Evolutionary conservation across 176 grass and related monocot genomes (phyloP).

Genomic region (Otatea glauca): DNA sequence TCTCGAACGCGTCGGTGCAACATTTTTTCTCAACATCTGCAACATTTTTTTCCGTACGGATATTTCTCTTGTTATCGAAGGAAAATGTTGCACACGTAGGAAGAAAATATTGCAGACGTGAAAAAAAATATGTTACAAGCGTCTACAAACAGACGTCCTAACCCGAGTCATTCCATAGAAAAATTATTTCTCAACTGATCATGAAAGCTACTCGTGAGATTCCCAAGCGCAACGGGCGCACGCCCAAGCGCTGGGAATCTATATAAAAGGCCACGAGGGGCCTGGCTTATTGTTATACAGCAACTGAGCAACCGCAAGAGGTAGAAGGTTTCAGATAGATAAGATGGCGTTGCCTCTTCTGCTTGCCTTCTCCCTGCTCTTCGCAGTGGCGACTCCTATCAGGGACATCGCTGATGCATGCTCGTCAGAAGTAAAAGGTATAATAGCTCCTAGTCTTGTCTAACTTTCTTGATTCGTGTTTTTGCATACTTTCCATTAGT

Average conservation of each 20-base stretch:
- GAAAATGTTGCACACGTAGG: too few relatives aligned
- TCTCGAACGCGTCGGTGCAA: too few relatives aligned
- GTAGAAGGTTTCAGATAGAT: constrained; percentile 29
- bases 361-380: constrained; percentile 53
- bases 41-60: too few relatives aligned
- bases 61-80: too few relatives aligned
- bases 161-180: too few relatives aligned
- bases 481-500: not conserved
- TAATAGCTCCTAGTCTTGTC: not conserved
- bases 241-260: constrained; percentile 21
- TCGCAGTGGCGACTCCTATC: constrained; percentile 51
- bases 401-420: constrained; percentile 57
- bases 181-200: not conserved
- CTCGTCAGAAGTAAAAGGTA: constrained; percentile 55
- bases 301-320: not conserved
- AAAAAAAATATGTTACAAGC: too few relatives aligned
- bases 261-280: constrained; percentile 43
- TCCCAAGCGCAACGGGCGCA: constrained; percentile 19
- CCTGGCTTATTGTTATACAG: constrained; percentile 15
- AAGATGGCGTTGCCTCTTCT: constrained; percentile 49
- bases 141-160: too few relatives aligned
- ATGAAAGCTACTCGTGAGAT: constrained; percentile 45
- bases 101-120: too few relatives aligned
- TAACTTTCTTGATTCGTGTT: not conserved
- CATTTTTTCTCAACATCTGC: too few relatives aligned